Base-by-base conservation (phyloP, 176 grass and related monocot species). In the Otatea glauca region DNA sequence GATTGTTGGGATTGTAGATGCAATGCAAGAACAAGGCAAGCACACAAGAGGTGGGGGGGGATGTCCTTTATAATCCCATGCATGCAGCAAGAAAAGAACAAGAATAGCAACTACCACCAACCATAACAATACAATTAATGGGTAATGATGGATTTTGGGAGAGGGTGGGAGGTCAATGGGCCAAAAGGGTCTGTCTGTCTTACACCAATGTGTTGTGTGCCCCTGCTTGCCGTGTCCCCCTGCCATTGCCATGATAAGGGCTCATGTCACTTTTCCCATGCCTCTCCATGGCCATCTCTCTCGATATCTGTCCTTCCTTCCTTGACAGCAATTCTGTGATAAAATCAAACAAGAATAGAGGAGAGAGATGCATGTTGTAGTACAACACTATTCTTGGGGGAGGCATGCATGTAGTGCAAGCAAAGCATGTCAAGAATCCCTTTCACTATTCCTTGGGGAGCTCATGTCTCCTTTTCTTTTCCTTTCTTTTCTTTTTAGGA, bases 191-290 rank as follows among this genome's bases (percentile, higher is more conserved):
- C 50, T 75, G 76, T 44, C 82, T 95, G 83, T 90, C 69, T 67
- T 83, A 77, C 54, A 86, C 83, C 83, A 86, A 82, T 86, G 83
- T 69, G 47, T 60, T 86, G 78, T 82, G 51, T 48, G 38, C 48
- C 27, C 87, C 75, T 80, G 86, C 79, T 77, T 85, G 76, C 48
- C 39, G 74, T 83, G 55, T 72, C 72, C 27, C 84, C 75, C 73
- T 80, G 81, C 68, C 62, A 88, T 68, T 65, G 90, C 42, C 86
- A 94, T 91, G 81, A 88, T 89, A 68, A 91, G 88, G 56, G 88
- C 78, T 90, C 68, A 89, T 89, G 84, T 76, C 92, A 86, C 92
- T 88, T 94, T 92, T 91, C 64, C 79, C 95, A 97, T 94, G 86
- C 92, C 88, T 88, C 88, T 38, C 29, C 80, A 71, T 82, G 67